phyloP scores from a whole-genome alignment of 1,139 yeast species.

The Zygosaccharomyces sapae region DNA sequence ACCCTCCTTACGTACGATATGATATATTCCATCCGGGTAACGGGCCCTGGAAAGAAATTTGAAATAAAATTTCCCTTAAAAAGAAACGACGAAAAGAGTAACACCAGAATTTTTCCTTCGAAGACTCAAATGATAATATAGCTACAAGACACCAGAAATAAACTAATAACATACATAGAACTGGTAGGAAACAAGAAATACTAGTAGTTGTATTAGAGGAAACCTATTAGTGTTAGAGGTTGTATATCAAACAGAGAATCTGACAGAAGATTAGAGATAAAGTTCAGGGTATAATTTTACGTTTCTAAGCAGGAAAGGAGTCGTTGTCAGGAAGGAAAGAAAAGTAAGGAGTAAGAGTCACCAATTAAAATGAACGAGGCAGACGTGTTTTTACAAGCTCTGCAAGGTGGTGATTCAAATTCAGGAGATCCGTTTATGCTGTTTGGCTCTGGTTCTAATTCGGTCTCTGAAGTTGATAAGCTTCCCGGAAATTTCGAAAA shows the following conservation, averaged over 20 bases:
- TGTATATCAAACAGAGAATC: not conserved
- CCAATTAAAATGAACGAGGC: conserved; percentile 8
- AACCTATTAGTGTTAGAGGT: not conserved
- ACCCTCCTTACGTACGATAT: not conserved
- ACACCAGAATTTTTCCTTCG: not conserved
- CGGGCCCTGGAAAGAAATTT: not conserved
- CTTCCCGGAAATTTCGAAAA: conserved; percentile 3
- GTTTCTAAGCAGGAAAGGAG: not conserved
- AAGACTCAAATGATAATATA: not conserved
- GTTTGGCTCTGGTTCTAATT: conserved; percentile 7
- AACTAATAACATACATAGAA: not conserved
- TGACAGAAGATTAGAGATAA: not conserved
- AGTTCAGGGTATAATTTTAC: not conserved
- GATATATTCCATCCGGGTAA: not conserved
- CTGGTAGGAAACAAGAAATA: not conserved
- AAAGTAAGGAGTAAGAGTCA: not conserved
- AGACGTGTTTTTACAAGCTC: conserved; percentile 10
- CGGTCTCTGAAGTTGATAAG: conserved; percentile 6
- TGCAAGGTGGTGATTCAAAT: conserved; percentile 7
- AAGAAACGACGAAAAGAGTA: not conserved
- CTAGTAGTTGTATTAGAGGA: not conserved
- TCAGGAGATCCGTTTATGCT: conserved; percentile 2
- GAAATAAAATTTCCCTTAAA: not conserved
- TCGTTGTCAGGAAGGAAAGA: not conserved
- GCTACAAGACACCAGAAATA: not conserved